Evolutionary conservation across 1,139 yeast species (phyloP).

Genomic region (Diutina neorugosa): DNA sequence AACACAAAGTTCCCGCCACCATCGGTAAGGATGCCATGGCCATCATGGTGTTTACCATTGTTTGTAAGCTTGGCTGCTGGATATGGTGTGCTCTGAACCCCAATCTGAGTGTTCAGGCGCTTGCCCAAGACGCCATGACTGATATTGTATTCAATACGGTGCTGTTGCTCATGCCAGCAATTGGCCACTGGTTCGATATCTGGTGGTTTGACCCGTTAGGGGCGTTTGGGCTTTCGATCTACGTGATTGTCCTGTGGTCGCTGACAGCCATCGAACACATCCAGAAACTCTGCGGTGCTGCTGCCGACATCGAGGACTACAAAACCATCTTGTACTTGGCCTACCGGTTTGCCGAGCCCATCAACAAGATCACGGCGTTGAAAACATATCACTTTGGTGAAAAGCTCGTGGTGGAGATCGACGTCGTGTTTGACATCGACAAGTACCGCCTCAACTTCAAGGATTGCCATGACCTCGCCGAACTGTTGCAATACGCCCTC

Average conservation of each 20-base stretch:
- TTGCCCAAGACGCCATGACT: constrained; percentile 74
- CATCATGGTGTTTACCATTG: constrained; percentile 55
- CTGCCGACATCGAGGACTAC: constrained; percentile 50
- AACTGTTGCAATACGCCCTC: constrained; percentile 67
- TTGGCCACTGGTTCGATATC: constrained; percentile 36
- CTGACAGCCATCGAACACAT: constrained; percentile 59
- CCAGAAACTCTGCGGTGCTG: constrained; percentile 63
- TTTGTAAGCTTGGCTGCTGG: constrained; percentile 50
- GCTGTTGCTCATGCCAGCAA: constrained; percentile 56
- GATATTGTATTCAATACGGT: constrained; percentile 57
- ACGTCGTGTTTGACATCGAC: constrained; percentile 45
- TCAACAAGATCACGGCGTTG: constrained; percentile 51
- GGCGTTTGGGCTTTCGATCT: constrained; percentile 49
- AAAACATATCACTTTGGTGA: constrained; percentile 76
- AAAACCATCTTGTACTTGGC: constrained; percentile 59
- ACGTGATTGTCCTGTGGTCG: constrained; percentile 56
- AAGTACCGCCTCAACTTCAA: constrained; percentile 35
- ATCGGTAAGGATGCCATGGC: constrained; percentile 42
- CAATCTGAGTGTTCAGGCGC: constrained; percentile 63
- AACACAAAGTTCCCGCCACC: constrained; percentile 25
- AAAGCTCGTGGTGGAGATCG: constrained; percentile 64
- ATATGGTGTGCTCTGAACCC: constrained; percentile 51
- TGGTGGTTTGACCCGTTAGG: constrained; percentile 77
- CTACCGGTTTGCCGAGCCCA: constrained; percentile 56
- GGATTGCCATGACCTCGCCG: constrained; percentile 74